A percentile compares a stretch with the other conserved stretches of the same genome.
Evolutionary conservation across 2,329 filamentous ascomycete genomes (phyloP).

Genomic region (Pseudonectria foliicola): DNA sequence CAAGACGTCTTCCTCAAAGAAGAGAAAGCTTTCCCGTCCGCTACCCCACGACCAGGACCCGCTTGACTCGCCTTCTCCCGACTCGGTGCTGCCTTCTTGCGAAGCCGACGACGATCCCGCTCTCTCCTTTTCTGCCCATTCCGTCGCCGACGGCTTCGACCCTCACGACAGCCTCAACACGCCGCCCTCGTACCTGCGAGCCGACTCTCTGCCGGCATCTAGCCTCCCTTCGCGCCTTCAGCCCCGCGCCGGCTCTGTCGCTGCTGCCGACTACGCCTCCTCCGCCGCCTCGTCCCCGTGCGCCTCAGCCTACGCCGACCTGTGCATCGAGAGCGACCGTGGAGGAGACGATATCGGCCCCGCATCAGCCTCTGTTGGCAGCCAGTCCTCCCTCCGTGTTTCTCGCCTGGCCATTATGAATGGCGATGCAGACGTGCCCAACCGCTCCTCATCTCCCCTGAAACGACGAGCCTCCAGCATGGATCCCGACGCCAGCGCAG

Average conservation of each 20-base stretch:
- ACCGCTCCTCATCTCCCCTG: conserved; percentile 57
- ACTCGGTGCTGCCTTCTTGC: conserved; percentile 46
- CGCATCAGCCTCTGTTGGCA: conserved; percentile 33
- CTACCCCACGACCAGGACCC: conserved; percentile 35
- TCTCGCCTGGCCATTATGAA: conserved; percentile 52
- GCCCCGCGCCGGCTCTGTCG: conserved; percentile 34
- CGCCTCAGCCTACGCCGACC: conserved; percentile 46
- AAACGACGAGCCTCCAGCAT: conserved; percentile 58
- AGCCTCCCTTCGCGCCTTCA: conserved; percentile 47
- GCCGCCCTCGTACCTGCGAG: conserved; percentile 30
- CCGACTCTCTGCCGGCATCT: conserved; percentile 40
- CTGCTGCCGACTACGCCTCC: conserved; percentile 42
- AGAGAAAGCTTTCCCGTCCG: conserved; percentile 57
- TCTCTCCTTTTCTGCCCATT: conserved; percentile 43
- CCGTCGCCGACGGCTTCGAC: conserved; percentile 30
- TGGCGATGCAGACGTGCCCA: conserved; percentile 48
- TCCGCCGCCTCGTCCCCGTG: conserved; percentile 53
- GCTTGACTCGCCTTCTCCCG: conserved; percentile 32
- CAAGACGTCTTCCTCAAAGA: conserved; percentile 69
- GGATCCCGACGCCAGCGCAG: conserved; percentile 41
- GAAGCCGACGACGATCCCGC: conserved; percentile 43
- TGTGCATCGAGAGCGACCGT: conserved; percentile 50
- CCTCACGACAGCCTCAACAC: conserved; percentile 14
- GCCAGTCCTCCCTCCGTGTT: conserved; percentile 46
- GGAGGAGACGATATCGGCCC: conserved; percentile 40